Conservation (phyloP, 257 asterid species). For the Lycium ferocissimum region DNA sequence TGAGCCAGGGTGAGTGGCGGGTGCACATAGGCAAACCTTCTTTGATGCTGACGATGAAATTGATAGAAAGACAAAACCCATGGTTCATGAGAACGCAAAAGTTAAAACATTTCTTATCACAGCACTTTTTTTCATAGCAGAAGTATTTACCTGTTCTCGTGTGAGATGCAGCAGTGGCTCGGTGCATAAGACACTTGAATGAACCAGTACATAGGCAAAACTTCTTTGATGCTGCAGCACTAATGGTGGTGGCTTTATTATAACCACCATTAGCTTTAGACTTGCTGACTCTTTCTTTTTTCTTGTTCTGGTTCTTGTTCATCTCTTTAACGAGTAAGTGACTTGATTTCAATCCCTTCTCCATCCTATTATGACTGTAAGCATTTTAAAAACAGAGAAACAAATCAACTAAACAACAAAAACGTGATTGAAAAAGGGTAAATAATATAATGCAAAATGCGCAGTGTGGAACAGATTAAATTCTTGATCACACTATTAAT, state of each 20-base stretch:
- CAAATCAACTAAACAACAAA: not conserved
- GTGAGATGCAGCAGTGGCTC: not conserved
- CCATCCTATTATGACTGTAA: not conserved
- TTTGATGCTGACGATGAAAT: not conserved
- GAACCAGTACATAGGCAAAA: slow-evolving; percentile 33
- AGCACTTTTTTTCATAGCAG: not conserved
- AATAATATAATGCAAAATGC: not conserved
- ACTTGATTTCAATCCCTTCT: slow-evolving; percentile 14
- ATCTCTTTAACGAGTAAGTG: not conserved
- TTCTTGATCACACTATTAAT: not conserved
- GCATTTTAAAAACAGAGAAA: not conserved
- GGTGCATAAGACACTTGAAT: slow-evolving; percentile 37
- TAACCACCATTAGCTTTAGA: not conserved
- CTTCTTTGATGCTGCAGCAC: slow-evolving; percentile 11
- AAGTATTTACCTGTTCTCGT: slow-evolving; percentile 2
- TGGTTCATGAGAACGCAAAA: not conserved
- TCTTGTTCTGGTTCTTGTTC: not conserved
- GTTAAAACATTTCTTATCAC: not conserved
- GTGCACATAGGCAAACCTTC: slow-evolving; percentile 32
- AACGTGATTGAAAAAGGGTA: not conserved
- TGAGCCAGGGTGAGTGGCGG: slow-evolving; percentile 32
- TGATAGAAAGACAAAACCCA: not conserved
- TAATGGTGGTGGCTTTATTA: not conserved
- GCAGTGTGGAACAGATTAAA: not conserved
- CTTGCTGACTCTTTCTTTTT: slow-evolving; percentile 23